These are phyloP conservation scores for Thinopyrum elongatum DNA, from an alignment of 176 grass and related monocot genomes.

Conservation along the genomic window DNA sequence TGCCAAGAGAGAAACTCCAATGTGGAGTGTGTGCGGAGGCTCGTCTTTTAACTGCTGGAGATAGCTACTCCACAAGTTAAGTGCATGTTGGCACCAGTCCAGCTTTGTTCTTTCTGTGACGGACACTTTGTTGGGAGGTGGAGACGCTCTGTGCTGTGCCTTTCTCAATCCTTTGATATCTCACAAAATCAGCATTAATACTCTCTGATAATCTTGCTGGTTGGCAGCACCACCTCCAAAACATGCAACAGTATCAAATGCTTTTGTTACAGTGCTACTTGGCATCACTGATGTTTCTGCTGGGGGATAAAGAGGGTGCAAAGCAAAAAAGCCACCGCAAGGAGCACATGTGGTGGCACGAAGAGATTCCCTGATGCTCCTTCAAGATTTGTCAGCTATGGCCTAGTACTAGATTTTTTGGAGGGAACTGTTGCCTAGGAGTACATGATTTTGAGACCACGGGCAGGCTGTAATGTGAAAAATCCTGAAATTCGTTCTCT, in stretches of 20 bases:
- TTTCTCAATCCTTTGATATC: not conserved
- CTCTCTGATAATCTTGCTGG: not conserved
- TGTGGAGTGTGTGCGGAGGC: not conserved
- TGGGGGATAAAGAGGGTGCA: not conserved
- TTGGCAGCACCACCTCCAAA: not conserved
- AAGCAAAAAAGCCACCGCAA: not conserved
- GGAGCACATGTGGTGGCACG: not conserved
- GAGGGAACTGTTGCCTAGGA: not conserved
- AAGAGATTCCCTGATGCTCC: slow-evolving; percentile 25
- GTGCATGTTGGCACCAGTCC: not conserved
- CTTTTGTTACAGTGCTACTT: not conserved
- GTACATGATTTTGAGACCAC: not conserved
- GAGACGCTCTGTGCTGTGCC: not conserved
- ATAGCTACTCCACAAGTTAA: not conserved
- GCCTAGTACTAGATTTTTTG: not conserved
- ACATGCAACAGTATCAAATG: not conserved
- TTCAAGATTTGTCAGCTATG: slow-evolving; percentile 11
- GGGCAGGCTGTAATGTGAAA: not conserved
- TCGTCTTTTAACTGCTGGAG: slow-evolving; percentile 26
- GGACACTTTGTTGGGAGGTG: slow-evolving; percentile 11
- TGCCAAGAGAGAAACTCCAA: slow-evolving; percentile 6
- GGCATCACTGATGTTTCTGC: slow-evolving; percentile 2
- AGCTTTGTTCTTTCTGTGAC: slow-evolving; percentile 8
- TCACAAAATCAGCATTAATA: not conserved
- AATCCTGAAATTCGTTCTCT: not conserved